These are phyloP conservation scores for Eragrostis tef DNA, from an alignment of 202 grass and related monocot species.

Conservation along the genomic window DNA sequence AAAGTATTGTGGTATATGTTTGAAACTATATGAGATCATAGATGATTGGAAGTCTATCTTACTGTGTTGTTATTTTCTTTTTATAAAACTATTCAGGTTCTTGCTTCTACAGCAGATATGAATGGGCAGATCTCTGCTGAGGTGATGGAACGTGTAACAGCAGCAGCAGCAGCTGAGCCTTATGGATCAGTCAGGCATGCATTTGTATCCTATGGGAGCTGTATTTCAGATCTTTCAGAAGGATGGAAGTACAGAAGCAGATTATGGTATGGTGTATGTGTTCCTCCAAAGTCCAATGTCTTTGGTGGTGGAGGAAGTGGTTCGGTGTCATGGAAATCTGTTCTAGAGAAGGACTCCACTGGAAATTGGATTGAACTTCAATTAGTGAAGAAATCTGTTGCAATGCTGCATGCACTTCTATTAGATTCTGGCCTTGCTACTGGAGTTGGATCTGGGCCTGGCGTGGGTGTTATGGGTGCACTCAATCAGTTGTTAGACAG, in stretches of 20 bases:
- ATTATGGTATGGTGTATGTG: conserved; percentile 94
- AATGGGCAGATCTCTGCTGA: conserved; percentile 95
- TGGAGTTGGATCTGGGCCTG: conserved; percentile 91
- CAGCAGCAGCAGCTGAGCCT: conserved; percentile 92
- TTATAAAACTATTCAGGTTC: conserved; percentile 61
- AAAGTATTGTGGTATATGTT: conserved; percentile 31
- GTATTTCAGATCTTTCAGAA: conserved; percentile 78
- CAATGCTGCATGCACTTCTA: conserved; percentile 89
- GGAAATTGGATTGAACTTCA: conserved; percentile 89
- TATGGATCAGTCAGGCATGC: conserved; percentile 94
- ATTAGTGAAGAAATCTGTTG: conserved; percentile 92
- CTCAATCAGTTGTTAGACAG: conserved; percentile 97
- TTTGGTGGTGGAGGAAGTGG: conserved; percentile 88
- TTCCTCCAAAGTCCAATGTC: conserved; percentile 71
- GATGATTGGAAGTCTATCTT: conserved; percentile 43
- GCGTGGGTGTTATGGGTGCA: conserved; percentile 85
- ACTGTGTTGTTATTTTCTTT: conserved; percentile 39
- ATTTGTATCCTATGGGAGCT: conserved; percentile 96
- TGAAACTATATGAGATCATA: conserved; percentile 24
- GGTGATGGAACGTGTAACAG: conserved; percentile 91
- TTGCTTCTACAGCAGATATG: conserved; percentile 92
- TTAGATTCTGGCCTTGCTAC: conserved; percentile 96
- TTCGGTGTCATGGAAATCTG: conserved; percentile 74
- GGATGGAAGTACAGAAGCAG: conserved; percentile 95
- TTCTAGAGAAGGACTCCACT: conserved; percentile 77